Evolutionary conservation across 2,329 filamentous ascomycete genomes (phyloP), one percentile per base, ranked within the genome.

Genomic region (Cryoendolithus antarcticus): DNA sequence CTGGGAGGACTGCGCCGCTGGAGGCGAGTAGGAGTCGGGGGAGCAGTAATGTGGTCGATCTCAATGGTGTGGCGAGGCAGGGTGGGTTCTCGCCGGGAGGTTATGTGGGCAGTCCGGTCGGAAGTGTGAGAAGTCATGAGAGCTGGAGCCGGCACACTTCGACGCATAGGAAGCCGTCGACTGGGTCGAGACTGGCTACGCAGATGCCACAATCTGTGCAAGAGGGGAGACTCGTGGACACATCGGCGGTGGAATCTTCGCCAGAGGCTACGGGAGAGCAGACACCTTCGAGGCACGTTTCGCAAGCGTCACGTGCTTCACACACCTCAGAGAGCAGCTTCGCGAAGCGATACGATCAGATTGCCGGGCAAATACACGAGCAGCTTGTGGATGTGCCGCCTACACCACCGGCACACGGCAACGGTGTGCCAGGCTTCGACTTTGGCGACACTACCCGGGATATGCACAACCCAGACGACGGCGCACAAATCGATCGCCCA

Each of bases 31-130:
- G 80, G 82, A 54, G 83, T 77, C 54, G 70, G 74, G 44, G 70
- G 72, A 42, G 80, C 77, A 2, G 81, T 77, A 6, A 65, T 77
- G 82, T 84, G 44, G 68, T 83, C 37, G 79, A 81, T 39, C 71
- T 77, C 29, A 84, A 83, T 55, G 75, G 61, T 45, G 68, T 73
- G 27, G 80, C 80, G 9, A 70, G 80, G 35, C 71, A 74, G 55
- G 79, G 80, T 21, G 80, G 79, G 24, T 84, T 82, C 59, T 82
- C 79, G 15, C 78, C 80, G 1, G 74, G 66, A 30, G 79, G 69
- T 12, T 82, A 74, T 58, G 63, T 84, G 45, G 76, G 80, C 61
- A 82, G 78, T 32, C 79, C 80, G 1, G 71, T 66, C 32, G 69
- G 75, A 29, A 82, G 80, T 3, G 58, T 81, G 27, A 53, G 57